Evolutionary conservation across 2,329 filamentous ascomycete species (phyloP).

Genomic region (Grosmannia penicillata): DNA sequence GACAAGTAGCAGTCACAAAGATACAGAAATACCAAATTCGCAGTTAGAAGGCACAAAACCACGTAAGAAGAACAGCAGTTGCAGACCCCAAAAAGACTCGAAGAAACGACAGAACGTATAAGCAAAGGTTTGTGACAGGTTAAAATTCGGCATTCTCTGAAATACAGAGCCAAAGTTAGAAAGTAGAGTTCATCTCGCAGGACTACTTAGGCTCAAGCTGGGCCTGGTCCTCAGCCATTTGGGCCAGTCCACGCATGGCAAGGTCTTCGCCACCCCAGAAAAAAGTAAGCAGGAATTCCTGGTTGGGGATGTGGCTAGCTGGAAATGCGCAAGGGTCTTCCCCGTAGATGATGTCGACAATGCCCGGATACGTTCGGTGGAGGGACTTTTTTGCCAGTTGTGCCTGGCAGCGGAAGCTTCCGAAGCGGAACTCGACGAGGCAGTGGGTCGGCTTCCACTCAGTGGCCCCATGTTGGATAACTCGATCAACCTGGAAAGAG

Average conservation of each 20-base stretch:
- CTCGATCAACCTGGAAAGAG: slow-evolving; percentile 30
- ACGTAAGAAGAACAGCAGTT: too few relatives aligned
- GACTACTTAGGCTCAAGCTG: too few relatives aligned
- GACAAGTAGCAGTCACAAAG: too few relatives aligned
- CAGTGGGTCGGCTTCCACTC: not conserved
- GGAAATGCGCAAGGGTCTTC: slow-evolving; percentile 2
- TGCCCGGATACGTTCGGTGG: slow-evolving; percentile 3
- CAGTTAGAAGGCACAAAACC: too few relatives aligned
- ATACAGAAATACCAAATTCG: too few relatives aligned
- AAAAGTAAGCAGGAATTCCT: not conserved
- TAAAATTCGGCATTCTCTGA: too few relatives aligned
- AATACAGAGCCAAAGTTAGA: too few relatives aligned
- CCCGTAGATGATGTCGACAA: slow-evolving; percentile 10
- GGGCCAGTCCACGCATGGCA: not conserved
- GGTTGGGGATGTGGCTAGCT: not conserved
- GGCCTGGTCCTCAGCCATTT: not conserved
- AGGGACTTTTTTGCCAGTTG: slow-evolving; percentile 26
- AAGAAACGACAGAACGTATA: too few relatives aligned
- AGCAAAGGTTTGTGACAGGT: too few relatives aligned
- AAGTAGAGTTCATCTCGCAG: too few relatives aligned
- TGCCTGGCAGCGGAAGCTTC: slow-evolving; percentile 37
- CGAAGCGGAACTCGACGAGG: slow-evolving; percentile 36
- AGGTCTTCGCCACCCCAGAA: not conserved
- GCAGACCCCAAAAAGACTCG: too few relatives aligned
- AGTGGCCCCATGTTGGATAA: slow-evolving; percentile 17